phyloP scores from a whole-genome alignment of 2,329 filamentous ascomycete genomes.

The Blastomyces percursus region DNA sequence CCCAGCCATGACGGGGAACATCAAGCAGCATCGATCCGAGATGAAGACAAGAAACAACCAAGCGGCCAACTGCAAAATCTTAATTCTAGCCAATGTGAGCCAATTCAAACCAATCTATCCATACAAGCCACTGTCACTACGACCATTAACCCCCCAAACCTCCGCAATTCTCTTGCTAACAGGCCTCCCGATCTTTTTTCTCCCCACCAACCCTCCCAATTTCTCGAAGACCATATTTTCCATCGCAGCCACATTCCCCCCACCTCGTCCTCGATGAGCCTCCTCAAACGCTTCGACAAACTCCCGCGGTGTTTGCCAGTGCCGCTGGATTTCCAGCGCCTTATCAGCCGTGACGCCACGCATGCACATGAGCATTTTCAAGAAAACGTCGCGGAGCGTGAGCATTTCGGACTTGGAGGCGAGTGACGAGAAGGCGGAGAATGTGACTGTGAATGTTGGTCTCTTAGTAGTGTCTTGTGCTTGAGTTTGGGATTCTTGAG shows the following conservation, averaged over 20 bases:
- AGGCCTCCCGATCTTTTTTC: conserved; percentile 55
- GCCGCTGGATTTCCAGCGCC: conserved; percentile 65
- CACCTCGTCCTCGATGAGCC: conserved; percentile 15
- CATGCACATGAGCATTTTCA: conserved; percentile 81
- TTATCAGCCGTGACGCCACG: conserved; percentile 65
- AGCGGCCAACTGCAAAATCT: too few species aligned
- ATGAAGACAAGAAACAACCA: too few species aligned
- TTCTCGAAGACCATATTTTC: conserved; percentile 49
- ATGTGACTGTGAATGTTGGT: conserved; percentile 52
- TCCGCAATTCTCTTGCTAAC: conserved; percentile 61
- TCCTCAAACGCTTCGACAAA: conserved; percentile 61
- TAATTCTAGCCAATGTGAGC: not conserved
- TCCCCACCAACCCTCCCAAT: conserved; percentile 49
- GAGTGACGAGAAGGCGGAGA: conserved; percentile 59
- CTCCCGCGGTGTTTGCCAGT: conserved; percentile 63
- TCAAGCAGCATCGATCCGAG: too few species aligned
- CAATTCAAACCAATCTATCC: not conserved
- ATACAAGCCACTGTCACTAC: not conserved
- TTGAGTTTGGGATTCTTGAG: conserved; percentile 42
- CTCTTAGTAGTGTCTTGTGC: conserved; percentile 45
- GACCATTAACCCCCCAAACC: conserved; percentile 47
- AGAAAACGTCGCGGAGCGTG: conserved; percentile 60
- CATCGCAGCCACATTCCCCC: conserved; percentile 42
- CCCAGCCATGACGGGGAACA: too few species aligned
- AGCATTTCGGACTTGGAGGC: conserved; percentile 65